A percentile compares a stretch with the other conserved stretches of the same genome.
phyloP scores from a whole-genome alignment of 192 early-diverging fungal genomes.

The Haplosporangium gracile region DNA sequence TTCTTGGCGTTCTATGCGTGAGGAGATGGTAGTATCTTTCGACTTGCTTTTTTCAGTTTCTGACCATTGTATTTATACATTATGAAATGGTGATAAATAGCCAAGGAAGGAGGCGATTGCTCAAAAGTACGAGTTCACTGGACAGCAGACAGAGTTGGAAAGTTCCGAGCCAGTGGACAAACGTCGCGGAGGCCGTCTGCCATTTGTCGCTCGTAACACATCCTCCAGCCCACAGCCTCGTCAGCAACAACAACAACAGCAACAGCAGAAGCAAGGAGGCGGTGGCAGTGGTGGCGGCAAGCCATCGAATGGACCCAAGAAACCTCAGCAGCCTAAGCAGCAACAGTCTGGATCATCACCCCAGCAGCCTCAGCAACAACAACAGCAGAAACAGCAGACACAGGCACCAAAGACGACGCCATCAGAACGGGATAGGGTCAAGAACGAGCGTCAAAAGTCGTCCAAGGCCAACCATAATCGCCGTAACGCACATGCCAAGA shows the following conservation, averaged over 20 bases:
- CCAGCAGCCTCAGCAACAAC: conserved; percentile 5
- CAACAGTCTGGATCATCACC: not conserved
- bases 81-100: conserved; percentile 1
- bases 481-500: conserved; percentile 79
- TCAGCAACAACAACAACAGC: conserved; percentile 23
- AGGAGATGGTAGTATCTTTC: not conserved
- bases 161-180: conserved; percentile 18
- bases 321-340: not conserved
- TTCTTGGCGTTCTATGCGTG: too few species aligned
- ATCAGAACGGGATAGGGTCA: conserved; percentile 44
- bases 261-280: conserved; percentile 16
- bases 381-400: conserved; percentile 19
- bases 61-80: not conserved
- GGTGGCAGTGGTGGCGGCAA: conserved; percentile 2
- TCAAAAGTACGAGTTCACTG: conserved; percentile 52
- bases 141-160: conserved; percentile 34
- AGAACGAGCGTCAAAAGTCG: conserved; percentile 76
- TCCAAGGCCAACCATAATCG: conserved; percentile 81
- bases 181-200: conserved; percentile 46
- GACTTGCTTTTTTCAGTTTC: not conserved
- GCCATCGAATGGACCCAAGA: conserved; percentile 3
- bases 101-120: conserved; percentile 34
- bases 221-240: not conserved
- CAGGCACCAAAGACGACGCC: conserved; percentile 25
- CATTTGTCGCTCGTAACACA: conserved; percentile 39